phyloP scores from a whole-genome alignment of 2,329 filamentous ascomycete genomes.

The Beauveria pseudobassiana region DNA sequence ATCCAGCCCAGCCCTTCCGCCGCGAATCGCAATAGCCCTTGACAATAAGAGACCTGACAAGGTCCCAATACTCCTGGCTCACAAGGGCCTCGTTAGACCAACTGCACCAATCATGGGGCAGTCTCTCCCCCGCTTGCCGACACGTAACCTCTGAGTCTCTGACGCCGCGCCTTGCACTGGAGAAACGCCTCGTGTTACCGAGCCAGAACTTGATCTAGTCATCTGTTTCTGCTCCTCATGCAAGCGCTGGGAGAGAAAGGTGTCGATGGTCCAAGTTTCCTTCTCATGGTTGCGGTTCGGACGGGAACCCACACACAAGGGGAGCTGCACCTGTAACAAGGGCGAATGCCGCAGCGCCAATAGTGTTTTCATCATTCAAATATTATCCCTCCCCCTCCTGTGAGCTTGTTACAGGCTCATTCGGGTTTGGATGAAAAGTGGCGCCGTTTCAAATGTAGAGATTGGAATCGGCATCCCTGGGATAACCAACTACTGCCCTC shows the following conservation, averaged over 20 bases:
- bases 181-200: slow-evolving; percentile 6
- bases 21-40: background rate
- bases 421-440: background rate
- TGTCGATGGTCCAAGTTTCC: background rate
- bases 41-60: no score
- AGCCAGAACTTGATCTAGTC: background rate
- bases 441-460: slow-evolving; percentile 6
- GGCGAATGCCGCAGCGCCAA: background rate
- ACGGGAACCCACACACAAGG: background rate
- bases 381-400: background rate
- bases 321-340: background rate
- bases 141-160: background rate
- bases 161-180: background rate
- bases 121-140: no score
- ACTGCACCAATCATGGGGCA: no score
- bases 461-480: slow-evolving; percentile 1
- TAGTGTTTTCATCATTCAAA: background rate
- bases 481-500: background rate
- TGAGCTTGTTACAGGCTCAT: background rate
- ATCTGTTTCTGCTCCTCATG: background rate
- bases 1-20: background rate
- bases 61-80: no score
- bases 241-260: background rate
- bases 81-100: no score
- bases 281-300: background rate